These are phyloP conservation scores for Hirsutella rhossiliensis DNA, from an alignment of 2,329 filamentous ascomycete species.

Conservation along the genomic window DNA sequence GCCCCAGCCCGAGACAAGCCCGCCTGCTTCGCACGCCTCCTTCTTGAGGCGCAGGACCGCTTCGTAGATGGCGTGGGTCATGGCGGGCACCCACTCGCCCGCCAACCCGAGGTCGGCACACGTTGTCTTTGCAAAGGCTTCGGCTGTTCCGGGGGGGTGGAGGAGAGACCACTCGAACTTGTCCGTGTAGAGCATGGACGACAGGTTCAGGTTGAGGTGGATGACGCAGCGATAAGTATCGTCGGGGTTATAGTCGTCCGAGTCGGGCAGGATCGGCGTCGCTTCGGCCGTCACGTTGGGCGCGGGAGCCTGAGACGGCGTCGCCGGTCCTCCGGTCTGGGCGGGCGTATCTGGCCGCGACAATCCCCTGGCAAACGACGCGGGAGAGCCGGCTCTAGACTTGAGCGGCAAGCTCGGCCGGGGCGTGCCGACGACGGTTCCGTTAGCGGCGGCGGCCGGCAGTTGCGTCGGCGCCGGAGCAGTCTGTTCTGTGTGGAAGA, in stretches of 20 bases:
- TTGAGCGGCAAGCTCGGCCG: constrained; percentile 18
- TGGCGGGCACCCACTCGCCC: constrained; percentile 87
- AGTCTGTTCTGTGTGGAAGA: constrained; percentile 58
- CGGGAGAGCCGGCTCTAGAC: constrained; percentile 25
- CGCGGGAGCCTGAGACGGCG: constrained; percentile 31
- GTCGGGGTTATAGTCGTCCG: constrained; percentile 74
- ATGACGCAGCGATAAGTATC: constrained; percentile 93
- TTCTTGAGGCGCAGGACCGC: constrained; percentile 88
- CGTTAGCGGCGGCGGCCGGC: constrained; percentile 5
- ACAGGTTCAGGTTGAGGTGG: constrained; percentile 79
- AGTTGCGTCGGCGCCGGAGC: constrained; percentile 11
- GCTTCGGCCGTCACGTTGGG: constrained; percentile 57
- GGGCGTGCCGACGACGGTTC: constrained; percentile 13
- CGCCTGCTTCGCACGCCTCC: constrained; percentile 86
- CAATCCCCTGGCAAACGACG: constrained; percentile 17
- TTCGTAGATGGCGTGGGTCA: constrained; percentile 96
- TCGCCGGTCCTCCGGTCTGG: constrained; percentile 36
- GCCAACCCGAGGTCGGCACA: constrained; percentile 83
- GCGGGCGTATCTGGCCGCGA: constrained; percentile 47
- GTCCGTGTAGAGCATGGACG: constrained; percentile 87
- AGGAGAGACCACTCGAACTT: constrained; percentile 96
- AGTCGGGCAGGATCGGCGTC: constrained; percentile 44
- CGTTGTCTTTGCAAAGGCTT: constrained; percentile 83
- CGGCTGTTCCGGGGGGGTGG: constrained; percentile 82
- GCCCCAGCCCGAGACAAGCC: constrained; percentile 63